Percentiles rank a stretch among this genome's conserved stretches.
phyloP scores from a whole-genome alignment of 2,329 filamentous ascomycete genomes.

The Didymellaceae sp. region DNA sequence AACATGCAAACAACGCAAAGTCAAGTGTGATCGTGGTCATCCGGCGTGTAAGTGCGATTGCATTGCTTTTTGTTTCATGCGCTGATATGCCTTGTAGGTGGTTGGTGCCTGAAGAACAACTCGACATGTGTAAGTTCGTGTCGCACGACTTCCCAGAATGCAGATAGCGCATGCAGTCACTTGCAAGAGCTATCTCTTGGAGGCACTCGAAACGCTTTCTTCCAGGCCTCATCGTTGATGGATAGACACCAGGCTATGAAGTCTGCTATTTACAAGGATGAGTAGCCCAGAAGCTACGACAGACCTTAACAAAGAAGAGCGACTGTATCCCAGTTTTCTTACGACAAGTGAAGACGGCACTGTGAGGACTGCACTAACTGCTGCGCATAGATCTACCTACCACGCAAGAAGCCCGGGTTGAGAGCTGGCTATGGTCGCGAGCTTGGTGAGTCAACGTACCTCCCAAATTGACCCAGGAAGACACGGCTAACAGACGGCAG shows the following conservation, averaged over 20 bases:
- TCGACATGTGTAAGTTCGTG: slow-evolving; percentile 59
- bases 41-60: slow-evolving; percentile 62
- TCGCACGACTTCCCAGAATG: slow-evolving; percentile 13
- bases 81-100: slow-evolving; percentile 36
- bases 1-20: slow-evolving; percentile 79
- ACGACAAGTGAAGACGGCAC: too few relatives aligned
- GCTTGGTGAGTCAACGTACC: slow-evolving; percentile 44
- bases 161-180: too few relatives aligned
- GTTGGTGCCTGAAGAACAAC: slow-evolving; percentile 73
- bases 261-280: too few relatives aligned
- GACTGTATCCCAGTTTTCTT: too few relatives aligned
- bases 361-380: slow-evolving; percentile 3
- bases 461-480: slow-evolving; percentile 15
- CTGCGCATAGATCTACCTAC: slow-evolving; percentile 62
- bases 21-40: slow-evolving; percentile 72
- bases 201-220: too few relatives aligned
- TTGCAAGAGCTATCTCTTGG: too few relatives aligned
- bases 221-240: too few relatives aligned
- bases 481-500: slow-evolving; percentile 23
- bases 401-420: slow-evolving; percentile 72
- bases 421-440: slow-evolving; percentile 67
- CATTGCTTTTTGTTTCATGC: neutral
- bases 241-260: too few relatives aligned
- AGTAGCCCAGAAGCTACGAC: too few relatives aligned
- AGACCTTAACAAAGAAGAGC: too few relatives aligned